Conservation (phyloP, 2,329 filamentous ascomycete genomes). For the Didymosphaeria variabile region DNA sequence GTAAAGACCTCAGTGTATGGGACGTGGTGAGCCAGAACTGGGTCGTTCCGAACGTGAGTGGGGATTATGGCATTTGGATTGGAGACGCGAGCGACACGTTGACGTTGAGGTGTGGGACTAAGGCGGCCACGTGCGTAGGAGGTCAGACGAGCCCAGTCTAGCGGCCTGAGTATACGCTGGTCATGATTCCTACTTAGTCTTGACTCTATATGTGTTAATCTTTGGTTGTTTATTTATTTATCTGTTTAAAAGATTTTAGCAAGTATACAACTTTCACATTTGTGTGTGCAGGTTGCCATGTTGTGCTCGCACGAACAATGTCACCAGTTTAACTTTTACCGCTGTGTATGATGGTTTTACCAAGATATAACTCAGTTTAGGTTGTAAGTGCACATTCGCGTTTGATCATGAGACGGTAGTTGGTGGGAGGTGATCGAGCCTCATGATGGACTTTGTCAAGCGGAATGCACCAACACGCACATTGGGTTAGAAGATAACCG, state of each 20-base stretch:
- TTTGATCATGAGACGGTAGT: background rate
- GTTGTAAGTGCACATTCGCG: background rate
- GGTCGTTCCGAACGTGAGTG: constrained; percentile 51
- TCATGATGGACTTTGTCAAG: background rate
- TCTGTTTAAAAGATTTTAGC: no score
- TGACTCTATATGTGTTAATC: background rate
- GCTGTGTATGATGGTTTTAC: background rate
- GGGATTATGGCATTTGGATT: constrained; percentile 61
- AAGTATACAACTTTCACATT: no score
- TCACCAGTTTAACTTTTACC: background rate
- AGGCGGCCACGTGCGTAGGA: constrained; percentile 32
- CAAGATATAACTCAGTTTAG: background rate
- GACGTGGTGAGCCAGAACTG: constrained; percentile 68
- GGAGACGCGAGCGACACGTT: constrained; percentile 67
- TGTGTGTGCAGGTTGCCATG: no score
- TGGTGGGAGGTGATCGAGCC: background rate
- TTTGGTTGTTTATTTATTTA: background rate
- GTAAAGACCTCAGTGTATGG: constrained; percentile 73
- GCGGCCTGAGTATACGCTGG: constrained; percentile 11
- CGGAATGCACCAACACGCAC: no score
- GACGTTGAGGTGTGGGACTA: constrained; percentile 59
- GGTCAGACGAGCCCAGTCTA: constrained; percentile 37
- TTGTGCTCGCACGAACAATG: no score
- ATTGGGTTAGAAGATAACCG: background rate
- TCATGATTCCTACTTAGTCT: constrained; percentile 1